Conservation (phyloP, 257 asterid species). For the Catharanthus roseus region DNA sequence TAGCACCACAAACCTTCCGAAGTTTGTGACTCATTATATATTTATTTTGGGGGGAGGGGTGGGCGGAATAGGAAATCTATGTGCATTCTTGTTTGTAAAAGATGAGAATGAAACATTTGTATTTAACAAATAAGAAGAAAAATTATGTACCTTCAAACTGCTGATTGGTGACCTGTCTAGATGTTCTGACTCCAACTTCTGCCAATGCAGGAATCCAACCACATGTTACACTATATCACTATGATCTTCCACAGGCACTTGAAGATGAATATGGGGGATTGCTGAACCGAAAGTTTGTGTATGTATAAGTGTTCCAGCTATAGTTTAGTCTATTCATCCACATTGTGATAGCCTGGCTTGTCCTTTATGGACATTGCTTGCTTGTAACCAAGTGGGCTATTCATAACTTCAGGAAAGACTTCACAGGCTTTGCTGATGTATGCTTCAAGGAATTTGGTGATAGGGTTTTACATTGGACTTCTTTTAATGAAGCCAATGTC, state of each 20-base stretch:
- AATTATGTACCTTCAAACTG: neutral
- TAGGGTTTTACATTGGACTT: conserved; percentile 51
- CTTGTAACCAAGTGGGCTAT: neutral
- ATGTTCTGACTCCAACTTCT: neutral
- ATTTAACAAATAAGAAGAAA: neutral
- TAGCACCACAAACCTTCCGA: neutral
- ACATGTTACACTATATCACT: conserved; percentile 40
- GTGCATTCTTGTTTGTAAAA: neutral
- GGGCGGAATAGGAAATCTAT: conserved; percentile 18
- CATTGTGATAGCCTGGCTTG: neutral
- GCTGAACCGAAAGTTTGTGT: conserved; percentile 49
- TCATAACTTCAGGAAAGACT: conserved; percentile 47
- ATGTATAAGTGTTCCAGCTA: conserved; percentile 6
- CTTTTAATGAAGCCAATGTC: conserved; percentile 48
- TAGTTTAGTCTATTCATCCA: neutral
- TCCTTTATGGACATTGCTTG: neutral
- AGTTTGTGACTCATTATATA: neutral
- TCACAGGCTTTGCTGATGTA: conserved; percentile 40
- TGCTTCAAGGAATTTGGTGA: conserved; percentile 62
- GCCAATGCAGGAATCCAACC: conserved; percentile 47
- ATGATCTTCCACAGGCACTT: conserved; percentile 54
- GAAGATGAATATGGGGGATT: conserved; percentile 55
- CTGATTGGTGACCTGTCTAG: neutral
- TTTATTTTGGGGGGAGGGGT: too few species aligned
- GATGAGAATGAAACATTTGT: neutral